These are phyloP conservation scores for Hevea brasiliensis DNA, from an alignment of 345 rosid species.

Conservation along the genomic window DNA sequence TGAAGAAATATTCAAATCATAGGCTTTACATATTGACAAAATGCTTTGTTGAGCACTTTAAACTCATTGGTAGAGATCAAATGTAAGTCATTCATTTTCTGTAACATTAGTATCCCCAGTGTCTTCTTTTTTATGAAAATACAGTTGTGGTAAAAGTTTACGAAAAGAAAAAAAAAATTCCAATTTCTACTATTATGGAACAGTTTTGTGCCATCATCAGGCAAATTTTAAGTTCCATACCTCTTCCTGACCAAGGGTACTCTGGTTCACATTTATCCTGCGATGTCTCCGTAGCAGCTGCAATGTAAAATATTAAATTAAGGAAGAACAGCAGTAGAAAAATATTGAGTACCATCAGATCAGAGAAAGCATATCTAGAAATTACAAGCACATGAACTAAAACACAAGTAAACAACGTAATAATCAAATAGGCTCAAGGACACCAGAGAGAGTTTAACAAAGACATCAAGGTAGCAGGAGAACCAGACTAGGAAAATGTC, in stretches of 20 bases:
- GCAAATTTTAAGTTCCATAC: constrained; percentile 27
- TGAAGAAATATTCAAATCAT: background rate
- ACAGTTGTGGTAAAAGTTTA: no score
- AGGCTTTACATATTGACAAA: background rate
- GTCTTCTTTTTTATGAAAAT: no score
- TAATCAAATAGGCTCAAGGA: background rate
- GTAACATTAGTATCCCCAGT: no score
- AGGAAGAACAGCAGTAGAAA: background rate
- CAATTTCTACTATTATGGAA: background rate
- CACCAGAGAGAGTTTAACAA: background rate
- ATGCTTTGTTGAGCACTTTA: background rate
- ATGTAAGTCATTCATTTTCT: background rate
- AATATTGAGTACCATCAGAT: background rate
- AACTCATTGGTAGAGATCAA: background rate
- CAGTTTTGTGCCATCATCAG: background rate
- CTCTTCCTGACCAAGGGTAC: constrained; percentile 54
- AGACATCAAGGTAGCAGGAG: background rate
- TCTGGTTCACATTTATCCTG: constrained; percentile 55
- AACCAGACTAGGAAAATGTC: background rate
- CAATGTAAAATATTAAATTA: constrained; percentile 11
- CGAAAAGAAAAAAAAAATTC: background rate
- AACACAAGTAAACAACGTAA: background rate
- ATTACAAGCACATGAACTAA: background rate
- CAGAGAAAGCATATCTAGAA: constrained; percentile 1
- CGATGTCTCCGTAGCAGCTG: constrained; percentile 70